A percentile compares a stretch with the other conserved stretches of the same genome.
Conservation (phyloP, 2,329 filamentous ascomycete genomes). For the Penicillium paneum region DNA sequence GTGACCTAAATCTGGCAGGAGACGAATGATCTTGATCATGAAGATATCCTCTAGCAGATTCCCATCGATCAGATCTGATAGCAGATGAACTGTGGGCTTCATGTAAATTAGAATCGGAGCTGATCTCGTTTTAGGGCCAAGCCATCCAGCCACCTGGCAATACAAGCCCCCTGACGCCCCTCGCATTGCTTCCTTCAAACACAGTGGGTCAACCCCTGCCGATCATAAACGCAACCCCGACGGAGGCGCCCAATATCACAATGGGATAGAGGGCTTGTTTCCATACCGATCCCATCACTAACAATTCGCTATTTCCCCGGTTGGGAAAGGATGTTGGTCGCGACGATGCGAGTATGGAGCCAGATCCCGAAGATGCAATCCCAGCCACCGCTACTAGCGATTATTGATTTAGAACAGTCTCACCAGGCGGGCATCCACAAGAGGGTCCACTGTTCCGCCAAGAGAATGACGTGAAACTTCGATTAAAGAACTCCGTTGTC, state of each 20-base stretch:
- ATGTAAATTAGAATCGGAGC: background rate
- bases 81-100: background rate
- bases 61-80: background rate
- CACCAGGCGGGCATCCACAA: background rate
- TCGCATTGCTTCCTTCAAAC: constrained; percentile 5
- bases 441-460: constrained; percentile 4
- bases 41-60: background rate
- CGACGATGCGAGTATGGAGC: background rate
- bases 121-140: background rate
- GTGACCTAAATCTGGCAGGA: constrained; percentile 2
- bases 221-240: constrained; percentile 13
- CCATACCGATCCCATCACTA: constrained; percentile 20
- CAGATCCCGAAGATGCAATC: background rate
- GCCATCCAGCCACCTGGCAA: constrained; percentile 1
- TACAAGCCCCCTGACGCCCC: background rate
- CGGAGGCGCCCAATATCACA: constrained; percentile 7
- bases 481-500: background rate
- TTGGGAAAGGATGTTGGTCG: background rate
- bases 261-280: constrained; percentile 1
- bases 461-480: constrained; percentile 2
- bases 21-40: background rate
- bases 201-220: constrained; percentile 19
- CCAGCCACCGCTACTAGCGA: background rate
- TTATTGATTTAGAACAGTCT: background rate
- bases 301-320: background rate